Percentiles rank a stretch among this genome's conserved stretches.
phyloP scores from a whole-genome alignment of 2,329 filamentous ascomycete species.

The Beauveria caledonica region DNA sequence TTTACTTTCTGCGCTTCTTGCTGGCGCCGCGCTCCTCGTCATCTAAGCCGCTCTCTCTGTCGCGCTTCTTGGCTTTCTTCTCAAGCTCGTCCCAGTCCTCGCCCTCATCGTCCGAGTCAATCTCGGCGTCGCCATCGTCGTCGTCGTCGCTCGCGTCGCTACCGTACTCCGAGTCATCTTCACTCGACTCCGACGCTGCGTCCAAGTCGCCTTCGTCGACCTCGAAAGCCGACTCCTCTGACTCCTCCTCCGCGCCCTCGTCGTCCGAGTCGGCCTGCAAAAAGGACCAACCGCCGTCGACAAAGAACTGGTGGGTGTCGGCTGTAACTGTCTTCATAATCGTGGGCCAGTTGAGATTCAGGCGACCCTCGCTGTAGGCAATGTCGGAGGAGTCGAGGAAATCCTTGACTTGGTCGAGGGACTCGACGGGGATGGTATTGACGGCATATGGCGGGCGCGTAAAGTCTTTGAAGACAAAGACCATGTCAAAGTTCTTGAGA shows the following conservation, averaged over 20 bases:
- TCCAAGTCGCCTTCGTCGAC: conserved; percentile 81
- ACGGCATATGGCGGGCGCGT: conserved; percentile 83
- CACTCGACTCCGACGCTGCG: conserved; percentile 63
- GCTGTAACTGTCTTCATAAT: conserved; percentile 99
- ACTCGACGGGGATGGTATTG: conserved; percentile 96
- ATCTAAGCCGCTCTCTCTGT: conserved; percentile 57
- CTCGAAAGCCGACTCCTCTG: conserved; percentile 87
- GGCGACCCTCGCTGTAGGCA: conserved; percentile 83
- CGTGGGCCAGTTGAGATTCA: conserved; percentile 97
- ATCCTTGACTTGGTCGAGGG: conserved; percentile 90
- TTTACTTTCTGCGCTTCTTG: conserved; percentile 44
- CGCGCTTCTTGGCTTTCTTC: conserved; percentile 80
- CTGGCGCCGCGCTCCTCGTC: conserved; percentile 58
- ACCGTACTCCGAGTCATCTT: conserved; percentile 89
- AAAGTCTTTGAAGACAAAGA: conserved; percentile 98
- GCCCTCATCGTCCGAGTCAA: conserved; percentile 62
- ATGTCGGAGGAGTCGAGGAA: conserved; percentile 96
- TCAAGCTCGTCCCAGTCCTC: conserved; percentile 95
- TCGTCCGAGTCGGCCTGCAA: conserved; percentile 80
- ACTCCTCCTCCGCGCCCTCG: conserved; percentile 63
- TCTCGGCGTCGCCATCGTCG: conserved; percentile 57
- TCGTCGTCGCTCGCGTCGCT: conserved; percentile 80
- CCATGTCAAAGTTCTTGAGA: conserved; percentile 97
- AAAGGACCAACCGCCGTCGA: conserved; percentile 92
- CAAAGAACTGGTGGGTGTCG: conserved; percentile 92